Evolutionary conservation across 805 yeast genomes (phyloP).

Genomic region (Myxozyma melibiosi): DNA sequence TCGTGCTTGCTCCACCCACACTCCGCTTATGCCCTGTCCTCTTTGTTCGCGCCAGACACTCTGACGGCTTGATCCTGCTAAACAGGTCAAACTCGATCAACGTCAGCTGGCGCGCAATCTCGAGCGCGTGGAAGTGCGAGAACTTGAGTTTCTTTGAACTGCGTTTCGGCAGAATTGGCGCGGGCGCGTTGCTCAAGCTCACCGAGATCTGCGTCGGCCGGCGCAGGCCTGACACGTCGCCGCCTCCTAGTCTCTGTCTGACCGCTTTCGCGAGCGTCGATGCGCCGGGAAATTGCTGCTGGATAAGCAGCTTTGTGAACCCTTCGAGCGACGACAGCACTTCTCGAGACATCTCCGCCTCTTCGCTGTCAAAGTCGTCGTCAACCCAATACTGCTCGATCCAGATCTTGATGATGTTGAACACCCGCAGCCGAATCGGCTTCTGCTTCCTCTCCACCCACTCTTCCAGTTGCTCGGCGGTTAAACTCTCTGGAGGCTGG

Average conservation of each 20-base stretch:
- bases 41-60: slow-evolving; percentile 46
- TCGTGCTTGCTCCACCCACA: slow-evolving; percentile 17
- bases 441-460: slow-evolving; percentile 74
- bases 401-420: slow-evolving; percentile 64
- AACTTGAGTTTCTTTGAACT: slow-evolving; percentile 43
- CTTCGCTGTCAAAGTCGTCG: slow-evolving; percentile 53
- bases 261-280: slow-evolving; percentile 44
- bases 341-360: slow-evolving; percentile 11
- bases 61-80: slow-evolving; percentile 66
- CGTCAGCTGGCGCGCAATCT: slow-evolving; percentile 82
- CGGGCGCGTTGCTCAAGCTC: slow-evolving; percentile 33
- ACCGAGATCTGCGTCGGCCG: slow-evolving; percentile 11
- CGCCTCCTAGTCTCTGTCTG: slow-evolving; percentile 39
- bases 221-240: slow-evolving; percentile 8
- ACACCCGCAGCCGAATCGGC: slow-evolving; percentile 64
- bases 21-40: background rate
- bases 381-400: slow-evolving; percentile 72
- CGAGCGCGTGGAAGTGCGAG: slow-evolving; percentile 68
- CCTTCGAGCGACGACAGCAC: slow-evolving; percentile 17
- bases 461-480: slow-evolving; percentile 73
- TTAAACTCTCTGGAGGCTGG: slow-evolving; percentile 84
- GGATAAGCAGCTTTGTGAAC: slow-evolving; percentile 16
- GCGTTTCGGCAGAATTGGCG: slow-evolving; percentile 38
- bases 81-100: slow-evolving; percentile 70
- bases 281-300: slow-evolving; percentile 30